Evolutionary conservation across 768 basidiomycete species (phyloP), one percentile per base, ranked within the genome.

Genomic region (Lentinula guzmanii): DNA sequence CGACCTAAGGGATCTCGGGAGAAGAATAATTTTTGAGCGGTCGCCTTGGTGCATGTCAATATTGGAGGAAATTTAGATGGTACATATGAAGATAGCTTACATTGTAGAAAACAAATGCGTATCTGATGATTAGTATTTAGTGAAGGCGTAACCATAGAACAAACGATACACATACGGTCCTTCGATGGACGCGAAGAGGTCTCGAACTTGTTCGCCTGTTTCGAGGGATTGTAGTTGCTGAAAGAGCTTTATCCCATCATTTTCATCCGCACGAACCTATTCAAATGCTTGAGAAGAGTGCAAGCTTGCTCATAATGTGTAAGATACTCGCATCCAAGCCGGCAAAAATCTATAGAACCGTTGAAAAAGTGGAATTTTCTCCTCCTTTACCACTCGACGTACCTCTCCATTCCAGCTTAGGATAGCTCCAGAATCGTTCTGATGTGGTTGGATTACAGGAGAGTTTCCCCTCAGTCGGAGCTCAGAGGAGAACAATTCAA

Each of bases 381-480:
- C 37, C 16, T 57, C 13, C 51, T 15, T 35, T 54, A 10, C 6
- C 6, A 34, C 9, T 8, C 24, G 55, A 72, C 72, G 51, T 51
- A 87, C 91, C 77, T 95, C 90, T 63, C 93, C 93, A 68, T 93
- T 93, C 89, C 90, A 95, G 68, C 91, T 93, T 31, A 95, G 72
- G 3, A 91, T 68, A 67, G 87, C 79, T 6, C 81, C 84, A 24
- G 18, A 48, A 13, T 75, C 76, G 37, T 72, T 64, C 13, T 73
- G 67, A 69, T 93, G 91, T 31, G 93, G 93, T 69, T 95, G 93
- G 2, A 78, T 70, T 15, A 92, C 71, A 0, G 77, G 76, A 9
- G 72, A 66, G 8, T 68, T 66, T 1, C 93, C 93, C 63, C 93
- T 78, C 54, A 95, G 72, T 59, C 83, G 81, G 57, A 95, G 79